These are phyloP conservation scores for Zymoseptoria ardabiliae DNA, from an alignment of 2,329 filamentous ascomycete genomes.

Conservation along the genomic window DNA sequence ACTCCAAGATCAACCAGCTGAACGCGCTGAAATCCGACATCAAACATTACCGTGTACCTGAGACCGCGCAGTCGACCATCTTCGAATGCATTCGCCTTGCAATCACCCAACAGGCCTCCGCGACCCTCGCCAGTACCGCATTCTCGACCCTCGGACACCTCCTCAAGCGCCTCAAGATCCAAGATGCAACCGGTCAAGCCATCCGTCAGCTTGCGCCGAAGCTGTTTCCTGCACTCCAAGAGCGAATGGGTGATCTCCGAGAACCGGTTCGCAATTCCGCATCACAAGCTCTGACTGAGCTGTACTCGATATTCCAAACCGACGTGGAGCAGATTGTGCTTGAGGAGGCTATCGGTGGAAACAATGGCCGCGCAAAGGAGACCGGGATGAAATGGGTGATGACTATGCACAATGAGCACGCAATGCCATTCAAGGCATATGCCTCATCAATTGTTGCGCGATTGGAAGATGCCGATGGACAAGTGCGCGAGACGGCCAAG, in stretches of 20 bases:
- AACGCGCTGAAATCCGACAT: slow-evolving; percentile 76
- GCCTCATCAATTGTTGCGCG: slow-evolving; percentile 77
- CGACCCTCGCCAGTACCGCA: slow-evolving; percentile 66
- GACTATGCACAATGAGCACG: slow-evolving; percentile 75
- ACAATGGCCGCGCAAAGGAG: slow-evolving; percentile 79
- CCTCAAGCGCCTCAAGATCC: slow-evolving; percentile 75
- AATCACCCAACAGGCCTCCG: slow-evolving; percentile 67
- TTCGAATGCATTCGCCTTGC: slow-evolving; percentile 77
- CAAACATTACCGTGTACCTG: slow-evolving; percentile 86
- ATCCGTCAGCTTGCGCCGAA: slow-evolving; percentile 58
- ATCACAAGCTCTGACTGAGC: slow-evolving; percentile 65
- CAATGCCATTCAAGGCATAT: slow-evolving; percentile 73
- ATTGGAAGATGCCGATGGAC: slow-evolving; percentile 82
- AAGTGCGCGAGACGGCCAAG: slow-evolving; percentile 79
- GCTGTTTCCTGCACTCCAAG: slow-evolving; percentile 68
- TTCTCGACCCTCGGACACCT: slow-evolving; percentile 85
- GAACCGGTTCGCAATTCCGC: slow-evolving; percentile 75
- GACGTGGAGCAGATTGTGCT: slow-evolving; percentile 78
- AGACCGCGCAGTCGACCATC: slow-evolving; percentile 60
- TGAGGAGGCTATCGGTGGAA: slow-evolving; percentile 68
- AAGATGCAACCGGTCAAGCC: slow-evolving; percentile 67
- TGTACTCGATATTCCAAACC: slow-evolving; percentile 60
- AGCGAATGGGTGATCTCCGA: slow-evolving; percentile 80
- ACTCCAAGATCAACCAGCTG: slow-evolving; percentile 64
- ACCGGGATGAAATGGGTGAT: slow-evolving; percentile 77